Evolutionary conservation across 75 land plant species (phyloP).

Genomic region (Isoetes taiwanensis): DNA sequence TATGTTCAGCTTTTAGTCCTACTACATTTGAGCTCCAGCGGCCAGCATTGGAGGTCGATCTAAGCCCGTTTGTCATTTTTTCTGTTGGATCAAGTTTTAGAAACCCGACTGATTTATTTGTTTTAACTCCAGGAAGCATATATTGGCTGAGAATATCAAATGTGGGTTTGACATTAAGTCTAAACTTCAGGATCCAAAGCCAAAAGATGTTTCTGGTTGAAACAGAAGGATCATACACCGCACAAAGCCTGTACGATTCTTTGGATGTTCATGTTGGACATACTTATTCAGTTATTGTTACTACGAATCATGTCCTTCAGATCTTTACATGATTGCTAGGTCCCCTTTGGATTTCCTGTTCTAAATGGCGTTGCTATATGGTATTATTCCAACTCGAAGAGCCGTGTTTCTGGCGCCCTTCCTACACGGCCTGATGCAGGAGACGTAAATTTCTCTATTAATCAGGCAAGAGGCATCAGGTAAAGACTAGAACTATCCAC

Average conservation of each 20-base stretch:
- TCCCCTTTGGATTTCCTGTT: conserved; percentile 53
- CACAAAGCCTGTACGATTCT: conserved; percentile 55
- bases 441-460: conserved; percentile 68
- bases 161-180: conserved; percentile 49
- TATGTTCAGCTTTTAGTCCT: no score
- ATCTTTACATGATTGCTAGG: conserved; percentile 87
- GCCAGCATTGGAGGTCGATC: no score
- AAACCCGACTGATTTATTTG: no score
- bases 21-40: no score
- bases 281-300: conserved; percentile 70
- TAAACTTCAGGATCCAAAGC: conserved; percentile 81
- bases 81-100: no score
- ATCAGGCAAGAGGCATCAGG: conserved; percentile 79
- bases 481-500: no score
- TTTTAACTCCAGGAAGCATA: conserved; percentile 68
- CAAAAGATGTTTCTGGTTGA: conserved; percentile 69
- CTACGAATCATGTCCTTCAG: conserved; percentile 84
- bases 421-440: no score
- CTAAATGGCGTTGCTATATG: conserved; percentile 60
- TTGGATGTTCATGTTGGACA: conserved; percentile 91
- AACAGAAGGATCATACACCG: conserved; percentile 77
- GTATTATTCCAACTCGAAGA: conserved; percentile 56
- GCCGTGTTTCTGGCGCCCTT: conserved; percentile 44
- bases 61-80: no score
- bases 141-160: conserved; percentile 71